Evolutionary conservation across 768 basidiomycete species (phyloP), one percentile per base, ranked within the genome.

Genomic region (Mycena vulgaris): DNA sequence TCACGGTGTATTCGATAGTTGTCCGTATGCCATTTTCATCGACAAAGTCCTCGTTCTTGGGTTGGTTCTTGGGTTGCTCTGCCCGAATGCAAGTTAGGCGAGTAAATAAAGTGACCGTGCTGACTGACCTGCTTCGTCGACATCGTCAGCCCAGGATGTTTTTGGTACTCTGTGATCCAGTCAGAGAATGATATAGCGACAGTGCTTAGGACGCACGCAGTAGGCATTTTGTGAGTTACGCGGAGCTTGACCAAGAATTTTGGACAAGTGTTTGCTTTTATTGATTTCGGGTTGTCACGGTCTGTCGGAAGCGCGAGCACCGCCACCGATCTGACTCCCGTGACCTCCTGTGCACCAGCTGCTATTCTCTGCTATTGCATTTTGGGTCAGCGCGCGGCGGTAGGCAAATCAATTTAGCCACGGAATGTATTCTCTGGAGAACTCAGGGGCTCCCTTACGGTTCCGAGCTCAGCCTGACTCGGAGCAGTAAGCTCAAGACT

Each of bases 1-100:
- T 96, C 60, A 93, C 80, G 30, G 86, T 85, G 80, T 93, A 96
- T 77, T 95, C 95, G 52, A 94, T 85, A 0, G 90, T 92, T n/a
- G 93, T 93, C 23, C 94, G 88, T 74, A 98, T 87, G 1, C 97
- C 97, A 74, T 96, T 93, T 69, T 94, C 93, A 74, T 96, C 94
- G 49, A 93, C 85, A 66, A 86, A 92, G 75, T 95, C 93, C 74
- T 93, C 88, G 73, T 83, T 82, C 85, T 86, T 90, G 51, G 82
- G 87, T 66, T 82, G 84, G 73, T 83, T 82, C 85, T 86, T 90
- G 51, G 82, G 87, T 66, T 82, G 84, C 76, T 89, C 85, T 85
- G 66, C 49, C 5, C 45, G 16, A 48, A 30, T 13, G 13, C 23
- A 27, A 25, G 53, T 37, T 16, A 60, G 25, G 19, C 10, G 28